These are phyloP conservation scores for Neophaeococcomyces aloes DNA, from an alignment of 2,329 filamentous ascomycete genomes.

Conservation along the genomic window DNA sequence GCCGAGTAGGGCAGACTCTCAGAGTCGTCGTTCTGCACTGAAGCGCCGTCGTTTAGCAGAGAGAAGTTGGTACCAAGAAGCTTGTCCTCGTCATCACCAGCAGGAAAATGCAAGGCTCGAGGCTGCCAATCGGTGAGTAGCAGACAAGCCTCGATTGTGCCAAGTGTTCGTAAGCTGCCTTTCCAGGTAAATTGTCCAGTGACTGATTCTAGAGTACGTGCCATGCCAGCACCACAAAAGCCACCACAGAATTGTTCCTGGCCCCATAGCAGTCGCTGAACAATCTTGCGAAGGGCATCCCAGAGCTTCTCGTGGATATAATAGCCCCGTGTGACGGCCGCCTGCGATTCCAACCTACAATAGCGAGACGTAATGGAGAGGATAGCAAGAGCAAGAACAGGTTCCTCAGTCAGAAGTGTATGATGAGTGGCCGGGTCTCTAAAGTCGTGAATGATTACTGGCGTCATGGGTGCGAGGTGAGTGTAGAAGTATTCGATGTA, in stretches of 20 bases:
- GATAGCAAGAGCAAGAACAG: conserved; percentile 82
- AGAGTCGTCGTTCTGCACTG: conserved; percentile 30
- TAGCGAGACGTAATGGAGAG: conserved; percentile 87
- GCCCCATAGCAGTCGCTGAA: conserved; percentile 87
- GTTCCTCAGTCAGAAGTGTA: conserved; percentile 76
- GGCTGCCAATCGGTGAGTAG: conserved; percentile 97
- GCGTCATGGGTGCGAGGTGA: conserved; percentile 81
- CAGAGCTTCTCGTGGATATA: conserved; percentile 92
- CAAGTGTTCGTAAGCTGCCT: conserved; percentile 75
- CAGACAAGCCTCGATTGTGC: conserved; percentile 88
- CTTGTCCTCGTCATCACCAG: conserved; percentile 55
- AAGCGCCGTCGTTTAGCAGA: conserved; percentile 6
- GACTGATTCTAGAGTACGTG: conserved; percentile 56
- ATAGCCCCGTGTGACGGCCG: conserved; percentile 71
- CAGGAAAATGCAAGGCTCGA: conserved; percentile 82
- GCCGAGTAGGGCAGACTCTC: conserved; percentile 62
- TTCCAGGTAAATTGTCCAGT: conserved; percentile 45
- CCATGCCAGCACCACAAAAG: conserved; percentile 62
- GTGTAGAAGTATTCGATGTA: conserved; percentile 96
- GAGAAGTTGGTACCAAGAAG: conserved; percentile 38
- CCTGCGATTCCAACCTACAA: conserved; percentile 66
- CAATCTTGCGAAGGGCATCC: conserved; percentile 89
- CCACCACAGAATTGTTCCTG: conserved; percentile 91
- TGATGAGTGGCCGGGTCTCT: conserved; percentile 68
- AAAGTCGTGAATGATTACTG: conserved; percentile 86